Evolutionary conservation across 75 land plant species (phyloP), one percentile per base, ranked within the genome.

Genomic region (Sequoia sempervirens): DNA sequence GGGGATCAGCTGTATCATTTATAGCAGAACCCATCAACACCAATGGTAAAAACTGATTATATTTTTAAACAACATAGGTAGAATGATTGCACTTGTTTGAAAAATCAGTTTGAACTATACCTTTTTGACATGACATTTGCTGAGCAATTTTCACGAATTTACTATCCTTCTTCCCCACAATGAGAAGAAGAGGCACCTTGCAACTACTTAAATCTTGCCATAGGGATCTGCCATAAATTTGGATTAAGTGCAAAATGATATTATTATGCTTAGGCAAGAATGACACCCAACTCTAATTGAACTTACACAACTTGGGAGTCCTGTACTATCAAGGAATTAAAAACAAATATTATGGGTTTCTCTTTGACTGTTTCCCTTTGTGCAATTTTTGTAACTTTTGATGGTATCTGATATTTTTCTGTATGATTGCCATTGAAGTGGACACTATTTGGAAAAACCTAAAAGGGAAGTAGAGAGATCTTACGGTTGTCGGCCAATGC

Each of bases 401-500:
- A 45, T 78, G 4, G 10, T n/a, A 26, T 78, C 45, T 43, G 23
- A 78, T 78, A 45, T 78, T 78, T 78, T 45, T 45, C n/a, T 78
- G 32, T 45, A 45, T 2, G 47, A 43, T n/a, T 45, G 80, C 14
- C 46, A 78, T 45, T 45, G 80, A n/a, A n/a, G 50, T 7, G 20
- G 12, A n/a, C 23, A 58, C 37, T 30, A 38, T 14, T 45, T 11
- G 30, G 26, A 82, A 28, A 14, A 37, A n/a, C 36, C 36, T 34
- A 82, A 18, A 23, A 50, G 15, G 50, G 53, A 53, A 20, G 28
- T 40, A 85, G 40, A 81, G 36, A 80, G 83, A 47, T 75, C 93
- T 95, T 86, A 97, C 99, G 82, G 90, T 84, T 97, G 99, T 68
- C 90, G 91, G 66, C 98, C 99, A 82, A 89, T 69, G 85, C 99